Evolutionary conservation across 768 basidiomycete genomes (phyloP), one percentile per base, ranked within the genome.

Genomic region (Auriculariales sp.): DNA sequence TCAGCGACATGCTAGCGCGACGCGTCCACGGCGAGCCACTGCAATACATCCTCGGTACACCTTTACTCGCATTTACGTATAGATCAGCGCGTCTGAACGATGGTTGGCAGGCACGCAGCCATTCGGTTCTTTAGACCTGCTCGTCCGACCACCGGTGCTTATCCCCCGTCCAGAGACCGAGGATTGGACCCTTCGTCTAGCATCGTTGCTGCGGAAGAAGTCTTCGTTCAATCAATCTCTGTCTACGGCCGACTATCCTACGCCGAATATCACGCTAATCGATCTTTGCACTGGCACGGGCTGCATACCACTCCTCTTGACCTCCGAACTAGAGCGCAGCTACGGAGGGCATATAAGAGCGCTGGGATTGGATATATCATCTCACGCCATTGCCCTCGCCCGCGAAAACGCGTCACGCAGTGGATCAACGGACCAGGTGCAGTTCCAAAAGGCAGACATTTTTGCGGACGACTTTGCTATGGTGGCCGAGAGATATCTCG

Each of bases 81-180:
- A n/a, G 42, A 35, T 35, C 25, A 29, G 17, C 15, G 34, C 62
- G n/a, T 25, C 25, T 17, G 12, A 24, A 30, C 17, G 27, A 10
- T 17, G 15, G 28, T 14, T 28, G 27, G 12, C 52, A 74, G 89
- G 85, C n/a, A 80, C 77, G 28, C 83, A 87, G 59, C 88, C 90
- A 0, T 95, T 98, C 64, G 90, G 91, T 7, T 78, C 83, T 3
- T 76, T 98, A 44, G 71, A 76, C 57, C 72, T 97, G 58, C 68
- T 79, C 52, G 69, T 73, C 9, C 76, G 86, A 15, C 69, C 83
- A 2, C 94, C 94, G 1, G 79, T 82, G 15, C 79, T 98, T 54
- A 97, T 98, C 35, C 94, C 94, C 11, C 83, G 94, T 12, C 87
- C 92, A 36, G 94, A 99, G 64, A 99, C 94, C 0, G 90, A 95